Evolutionary conservation across 139 green algal species (phyloP).

Genomic region (Micromonas commoda): DNA sequence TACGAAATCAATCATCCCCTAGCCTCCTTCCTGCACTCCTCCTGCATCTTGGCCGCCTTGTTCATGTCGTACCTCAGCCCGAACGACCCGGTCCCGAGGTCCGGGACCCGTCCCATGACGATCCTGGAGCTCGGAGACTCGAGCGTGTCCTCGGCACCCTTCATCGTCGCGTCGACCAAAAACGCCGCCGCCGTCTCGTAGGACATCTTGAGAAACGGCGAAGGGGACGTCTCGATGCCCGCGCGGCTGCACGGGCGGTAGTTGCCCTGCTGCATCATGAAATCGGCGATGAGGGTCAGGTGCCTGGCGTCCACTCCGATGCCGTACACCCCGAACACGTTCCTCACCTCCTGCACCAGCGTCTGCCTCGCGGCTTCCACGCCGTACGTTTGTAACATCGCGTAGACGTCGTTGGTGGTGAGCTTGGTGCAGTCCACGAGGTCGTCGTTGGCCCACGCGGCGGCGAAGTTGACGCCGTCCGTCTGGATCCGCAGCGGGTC

Average conservation of each 20-base stretch:
- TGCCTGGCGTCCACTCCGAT: conserved; percentile 92
- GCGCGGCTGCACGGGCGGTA: conserved; percentile 84
- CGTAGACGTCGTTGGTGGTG: conserved; percentile 75
- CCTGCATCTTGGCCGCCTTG: neutral
- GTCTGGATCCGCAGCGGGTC: conserved; percentile 63
- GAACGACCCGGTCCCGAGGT: conserved; percentile 42
- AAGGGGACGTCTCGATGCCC: conserved; percentile 79
- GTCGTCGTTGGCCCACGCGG: conserved; percentile 31
- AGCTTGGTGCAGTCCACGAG: conserved; percentile 66
- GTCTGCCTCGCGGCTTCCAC: conserved; percentile 87
- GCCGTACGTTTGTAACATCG: conserved; percentile 75
- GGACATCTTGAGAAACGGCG: conserved; percentile 74
- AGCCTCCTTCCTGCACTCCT: neutral
- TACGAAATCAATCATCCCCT: too few relatives aligned
- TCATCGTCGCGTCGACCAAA: conserved; percentile 80
- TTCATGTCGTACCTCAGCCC: conserved; percentile 27
- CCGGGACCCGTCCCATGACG: conserved; percentile 35
- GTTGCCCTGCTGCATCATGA: conserved; percentile 72
- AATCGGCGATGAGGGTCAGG: conserved; percentile 88
- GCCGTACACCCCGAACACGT: conserved; percentile 94
- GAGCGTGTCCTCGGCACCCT: conserved; percentile 44
- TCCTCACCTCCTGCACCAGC: conserved; percentile 69
- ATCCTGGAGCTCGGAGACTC: conserved; percentile 41
- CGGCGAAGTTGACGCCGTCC: conserved; percentile 88
- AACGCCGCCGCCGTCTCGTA: conserved; percentile 96